phyloP scores from a whole-genome alignment of 2,329 filamentous ascomycete species.

The Curvularia eragrostidis region DNA sequence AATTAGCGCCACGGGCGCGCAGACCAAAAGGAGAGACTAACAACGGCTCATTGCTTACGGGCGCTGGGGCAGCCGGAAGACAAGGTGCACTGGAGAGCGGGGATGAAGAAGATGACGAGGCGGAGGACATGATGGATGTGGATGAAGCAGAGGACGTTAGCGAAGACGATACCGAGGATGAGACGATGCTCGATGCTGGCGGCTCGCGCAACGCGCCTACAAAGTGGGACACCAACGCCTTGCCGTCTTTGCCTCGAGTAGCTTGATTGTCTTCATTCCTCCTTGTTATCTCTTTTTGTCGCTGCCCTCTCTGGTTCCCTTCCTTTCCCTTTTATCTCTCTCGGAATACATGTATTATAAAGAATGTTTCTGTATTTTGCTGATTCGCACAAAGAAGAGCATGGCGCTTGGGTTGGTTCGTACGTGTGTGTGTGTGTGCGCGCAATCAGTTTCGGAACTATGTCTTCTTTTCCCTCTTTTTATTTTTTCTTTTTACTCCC shows the following conservation, averaged over 20 bases:
- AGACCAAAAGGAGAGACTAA: slow-evolving; percentile 28
- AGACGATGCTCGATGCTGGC: slow-evolving; percentile 3
- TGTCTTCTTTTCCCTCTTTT: no score
- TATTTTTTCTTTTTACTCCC: background rate
- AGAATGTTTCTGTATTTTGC: background rate
- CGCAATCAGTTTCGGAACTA: no score
- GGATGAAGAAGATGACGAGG: slow-evolving; percentile 13
- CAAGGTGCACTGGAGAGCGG: slow-evolving; percentile 15
- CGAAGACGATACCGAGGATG: slow-evolving; percentile 10
- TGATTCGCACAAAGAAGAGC: background rate
- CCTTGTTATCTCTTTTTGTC: background rate
- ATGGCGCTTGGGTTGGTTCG: background rate
- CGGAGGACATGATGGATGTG: slow-evolving; percentile 22
- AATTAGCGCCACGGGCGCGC: slow-evolving; percentile 30
- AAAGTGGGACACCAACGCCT: slow-evolving; percentile 28
- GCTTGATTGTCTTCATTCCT: background rate
- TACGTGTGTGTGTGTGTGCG: no score
- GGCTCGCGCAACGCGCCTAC: background rate
- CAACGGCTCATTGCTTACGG: background rate
- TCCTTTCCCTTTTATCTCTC: background rate
- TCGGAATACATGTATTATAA: background rate
- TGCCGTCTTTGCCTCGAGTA: slow-evolving; percentile 29
- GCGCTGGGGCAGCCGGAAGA: slow-evolving; percentile 3
- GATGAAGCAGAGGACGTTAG: slow-evolving; percentile 37
- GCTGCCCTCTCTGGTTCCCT: background rate